Conservation (phyloP, 2,329 filamentous ascomycete genomes). For the Fusarium nisikadoi region DNA sequence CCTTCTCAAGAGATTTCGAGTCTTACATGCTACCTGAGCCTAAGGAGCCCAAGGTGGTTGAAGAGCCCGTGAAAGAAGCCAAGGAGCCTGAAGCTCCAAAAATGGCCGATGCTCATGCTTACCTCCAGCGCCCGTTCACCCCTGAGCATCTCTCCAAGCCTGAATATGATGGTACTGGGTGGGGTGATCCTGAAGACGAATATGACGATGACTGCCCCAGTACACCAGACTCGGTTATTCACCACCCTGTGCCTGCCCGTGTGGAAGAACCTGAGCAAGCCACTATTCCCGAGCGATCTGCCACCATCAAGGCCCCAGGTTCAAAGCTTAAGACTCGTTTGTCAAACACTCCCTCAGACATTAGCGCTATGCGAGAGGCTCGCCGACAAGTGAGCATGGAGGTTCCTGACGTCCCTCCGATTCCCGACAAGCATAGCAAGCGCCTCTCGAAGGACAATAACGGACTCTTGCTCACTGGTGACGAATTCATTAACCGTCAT, state of each 20-base stretch:
- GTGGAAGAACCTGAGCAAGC: conserved; percentile 57
- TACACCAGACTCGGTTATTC: conserved; percentile 91
- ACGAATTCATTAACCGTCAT: conserved; percentile 67
- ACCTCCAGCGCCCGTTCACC: conserved; percentile 58
- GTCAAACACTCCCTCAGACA: conserved; percentile 86
- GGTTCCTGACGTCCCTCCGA: conserved; percentile 67
- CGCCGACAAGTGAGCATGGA: conserved; percentile 87
- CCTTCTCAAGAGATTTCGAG: conserved; percentile 58
- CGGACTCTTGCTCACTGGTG: conserved; percentile 50
- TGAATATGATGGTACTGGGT: conserved; percentile 72
- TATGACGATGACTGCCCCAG: conserved; percentile 67
- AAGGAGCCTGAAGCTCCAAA: conserved; percentile 43
- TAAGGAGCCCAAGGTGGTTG: conserved; percentile 46
- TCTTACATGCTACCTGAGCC: conserved; percentile 60
- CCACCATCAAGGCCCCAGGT: conserved; percentile 89
- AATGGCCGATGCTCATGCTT: conserved; percentile 51
- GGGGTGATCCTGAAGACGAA: conserved; percentile 65
- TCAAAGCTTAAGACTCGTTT: conserved; percentile 89
- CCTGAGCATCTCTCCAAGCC: conserved; percentile 67
- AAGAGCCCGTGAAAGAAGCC: conserved; percentile 40
- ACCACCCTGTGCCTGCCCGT: conserved; percentile 69
- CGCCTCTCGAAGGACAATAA: conserved; percentile 62
- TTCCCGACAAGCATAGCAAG: conserved; percentile 69
- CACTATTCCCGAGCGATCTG: conserved; percentile 80
- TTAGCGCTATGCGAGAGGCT: conserved; percentile 85